phyloP scores from a whole-genome alignment of 306 rosid genomes.

The Begonia peltatifolia region DNA sequence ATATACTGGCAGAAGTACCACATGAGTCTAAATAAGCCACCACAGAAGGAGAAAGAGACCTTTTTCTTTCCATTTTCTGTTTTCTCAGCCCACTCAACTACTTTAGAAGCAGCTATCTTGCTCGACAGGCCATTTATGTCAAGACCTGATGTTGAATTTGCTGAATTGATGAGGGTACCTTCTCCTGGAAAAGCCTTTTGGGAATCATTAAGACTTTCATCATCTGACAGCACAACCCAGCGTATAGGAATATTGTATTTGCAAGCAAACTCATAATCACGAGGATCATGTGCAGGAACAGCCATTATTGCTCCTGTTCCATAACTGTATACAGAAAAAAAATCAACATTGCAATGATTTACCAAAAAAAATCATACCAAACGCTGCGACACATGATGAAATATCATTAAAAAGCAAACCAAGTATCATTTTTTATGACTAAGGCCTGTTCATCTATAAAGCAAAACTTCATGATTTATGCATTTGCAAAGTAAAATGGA shows the following conservation, averaged over 20 bases:
- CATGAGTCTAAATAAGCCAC: conserved; percentile 6
- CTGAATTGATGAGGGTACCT: conserved; percentile 58
- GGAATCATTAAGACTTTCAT: conserved; percentile 26
- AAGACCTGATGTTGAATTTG: conserved; percentile 38
- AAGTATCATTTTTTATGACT: too few relatives aligned
- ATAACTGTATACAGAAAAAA: conserved; percentile 35
- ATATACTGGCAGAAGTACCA: not conserved
- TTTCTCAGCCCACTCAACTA: conserved; percentile 78
- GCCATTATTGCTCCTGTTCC: conserved; percentile 99
- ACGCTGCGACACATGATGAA: too few relatives aligned
- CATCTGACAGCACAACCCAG: conserved; percentile 60
- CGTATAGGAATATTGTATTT: conserved; percentile 50
- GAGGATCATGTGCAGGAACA: conserved; percentile 89
- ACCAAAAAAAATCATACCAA: too few relatives aligned
- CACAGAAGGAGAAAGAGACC: conserved; percentile 26
- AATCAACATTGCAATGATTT: too few relatives aligned
- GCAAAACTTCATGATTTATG: conserved; percentile 8
- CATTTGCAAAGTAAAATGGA: conserved; percentile 5
- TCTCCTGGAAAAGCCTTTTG: conserved; percentile 66
- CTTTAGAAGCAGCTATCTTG: conserved; percentile 61
- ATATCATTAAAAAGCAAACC: too few relatives aligned
- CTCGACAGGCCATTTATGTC: conserved; percentile 70
- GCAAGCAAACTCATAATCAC: conserved; percentile 81
- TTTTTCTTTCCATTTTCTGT: conserved; percentile 77
- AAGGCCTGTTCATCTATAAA: too few relatives aligned